A percentile compares a stretch with the other conserved stretches of the same genome.
phyloP scores from a whole-genome alignment of 78 protist species.

The Mantamonas sphyraenae region DNA sequence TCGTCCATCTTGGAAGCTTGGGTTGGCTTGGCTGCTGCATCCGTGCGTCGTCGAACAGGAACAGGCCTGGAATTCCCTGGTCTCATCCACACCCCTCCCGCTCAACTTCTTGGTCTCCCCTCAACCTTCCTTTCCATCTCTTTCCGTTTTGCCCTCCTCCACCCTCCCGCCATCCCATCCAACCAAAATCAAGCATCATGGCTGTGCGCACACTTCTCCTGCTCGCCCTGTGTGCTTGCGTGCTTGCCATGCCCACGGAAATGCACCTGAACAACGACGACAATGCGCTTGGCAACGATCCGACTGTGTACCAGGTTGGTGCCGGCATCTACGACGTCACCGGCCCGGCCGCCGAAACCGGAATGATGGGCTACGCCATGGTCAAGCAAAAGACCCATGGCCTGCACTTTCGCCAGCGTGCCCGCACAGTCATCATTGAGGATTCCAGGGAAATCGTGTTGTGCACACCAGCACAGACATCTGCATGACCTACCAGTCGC shows the following conservation, averaged over 20 bases:
- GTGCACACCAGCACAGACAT: constrained; percentile 38
- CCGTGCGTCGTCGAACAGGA: too few relatives aligned
- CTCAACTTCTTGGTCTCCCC: too few relatives aligned
- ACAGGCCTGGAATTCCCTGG: too few relatives aligned
- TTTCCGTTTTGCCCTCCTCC: neutral
- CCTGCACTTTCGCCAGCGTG: constrained; percentile 35
- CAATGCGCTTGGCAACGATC: constrained; percentile 3
- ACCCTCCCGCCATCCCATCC: neutral
- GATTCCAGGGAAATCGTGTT: constrained; percentile 34
- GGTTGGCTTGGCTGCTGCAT: neutral
- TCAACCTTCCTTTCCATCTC: neutral
- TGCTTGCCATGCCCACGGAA: too few relatives aligned
- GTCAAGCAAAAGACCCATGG: constrained; percentile 36
- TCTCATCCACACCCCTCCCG: too few relatives aligned
- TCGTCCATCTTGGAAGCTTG: neutral
- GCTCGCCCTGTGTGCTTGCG: too few relatives aligned
- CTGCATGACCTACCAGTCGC: constrained; percentile 48
- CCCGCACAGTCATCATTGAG: constrained; percentile 48
- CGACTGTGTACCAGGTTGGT: constrained; percentile 37
- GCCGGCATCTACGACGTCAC: constrained; percentile 55
- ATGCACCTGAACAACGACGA: neutral
- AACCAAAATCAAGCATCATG: neutral
- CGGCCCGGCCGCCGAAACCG: constrained; percentile 56
- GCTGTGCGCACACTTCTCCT: neutral
- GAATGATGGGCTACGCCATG: constrained; percentile 60